A percentile compares a stretch with the other conserved stretches of the same genome.
Evolutionary conservation across 345 rosid genomes (phyloP).

Genomic region (Excoecaria cochinchinensis): DNA sequence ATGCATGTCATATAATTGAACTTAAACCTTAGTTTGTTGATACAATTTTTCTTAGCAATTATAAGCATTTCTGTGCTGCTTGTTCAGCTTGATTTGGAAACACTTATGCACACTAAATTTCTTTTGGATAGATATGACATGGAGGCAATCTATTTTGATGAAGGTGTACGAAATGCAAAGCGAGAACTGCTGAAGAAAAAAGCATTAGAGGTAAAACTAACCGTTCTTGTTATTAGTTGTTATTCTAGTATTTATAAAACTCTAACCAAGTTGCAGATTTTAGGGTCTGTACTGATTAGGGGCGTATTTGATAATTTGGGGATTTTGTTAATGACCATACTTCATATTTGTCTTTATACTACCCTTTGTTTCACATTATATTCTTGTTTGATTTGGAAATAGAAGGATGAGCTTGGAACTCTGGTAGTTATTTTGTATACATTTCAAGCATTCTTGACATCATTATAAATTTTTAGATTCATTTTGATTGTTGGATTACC

Average conservation of each 20-base stretch:
- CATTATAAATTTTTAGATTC: background rate
- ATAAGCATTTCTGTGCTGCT: background rate
- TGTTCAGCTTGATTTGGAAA: constrained; percentile 10
- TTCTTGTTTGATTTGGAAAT: background rate
- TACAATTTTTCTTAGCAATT: background rate
- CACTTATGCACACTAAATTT: constrained; percentile 18
- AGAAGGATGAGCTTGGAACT: background rate
- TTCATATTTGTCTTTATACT: background rate
- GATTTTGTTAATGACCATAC: background rate
- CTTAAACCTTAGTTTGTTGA: background rate
- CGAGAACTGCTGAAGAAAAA: constrained; percentile 50
- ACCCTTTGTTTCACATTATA: background rate
- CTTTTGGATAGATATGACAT: constrained; percentile 48
- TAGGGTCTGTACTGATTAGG: background rate
- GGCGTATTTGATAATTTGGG: background rate
- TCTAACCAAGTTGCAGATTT: background rate
- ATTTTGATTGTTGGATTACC: background rate
- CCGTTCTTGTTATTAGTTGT: background rate
- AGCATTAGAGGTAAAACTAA: constrained; percentile 60
- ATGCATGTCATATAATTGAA: background rate
- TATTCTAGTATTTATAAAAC: background rate
- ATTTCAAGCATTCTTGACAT: background rate
- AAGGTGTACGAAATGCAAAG: constrained; percentile 65
- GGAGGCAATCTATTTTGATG: constrained; percentile 73
- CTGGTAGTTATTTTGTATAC: background rate